Evolutionary conservation across 148 eudicot genomes (phyloP).

Genomic region (Mesembryanthemum crystallinum): DNA sequence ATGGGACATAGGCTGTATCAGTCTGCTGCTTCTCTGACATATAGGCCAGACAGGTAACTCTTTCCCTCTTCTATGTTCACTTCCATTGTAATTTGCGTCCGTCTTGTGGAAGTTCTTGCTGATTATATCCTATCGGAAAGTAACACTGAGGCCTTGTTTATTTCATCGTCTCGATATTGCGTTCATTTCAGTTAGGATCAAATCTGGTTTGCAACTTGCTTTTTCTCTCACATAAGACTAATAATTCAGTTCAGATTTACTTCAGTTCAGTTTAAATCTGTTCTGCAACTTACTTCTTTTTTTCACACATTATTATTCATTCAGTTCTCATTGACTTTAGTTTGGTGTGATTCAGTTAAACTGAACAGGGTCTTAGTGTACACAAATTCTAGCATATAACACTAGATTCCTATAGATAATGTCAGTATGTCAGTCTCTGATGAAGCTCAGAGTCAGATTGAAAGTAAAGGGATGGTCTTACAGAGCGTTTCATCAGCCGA

Average conservation of each 20-base stretch:
- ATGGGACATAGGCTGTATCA: slow-evolving; percentile 84
- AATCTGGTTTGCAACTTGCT: too few relatives aligned
- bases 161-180: too few relatives aligned
- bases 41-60: slow-evolving; percentile 68
- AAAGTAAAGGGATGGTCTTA: neutral
- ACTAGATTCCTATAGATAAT: neutral
- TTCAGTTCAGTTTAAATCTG: too few relatives aligned
- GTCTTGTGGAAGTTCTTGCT: neutral
- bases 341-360: too few relatives aligned
- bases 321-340: too few relatives aligned
- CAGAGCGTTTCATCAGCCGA: neutral
- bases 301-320: too few relatives aligned
- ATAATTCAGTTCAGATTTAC: too few relatives aligned
- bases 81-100: neutral
- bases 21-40: slow-evolving; percentile 67
- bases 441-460: neutral
- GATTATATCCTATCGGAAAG: neutral
- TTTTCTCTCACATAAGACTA: too few relatives aligned
- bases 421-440: neutral
- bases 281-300: too few relatives aligned
- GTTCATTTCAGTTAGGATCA: too few relatives aligned
- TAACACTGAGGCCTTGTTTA: neutral
- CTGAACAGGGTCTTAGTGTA: too few relatives aligned
- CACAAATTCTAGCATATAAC: neutral
- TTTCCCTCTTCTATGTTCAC: neutral